phyloP scores from a whole-genome alignment of 768 basidiomycete species.

The Russula sp. region DNA sequence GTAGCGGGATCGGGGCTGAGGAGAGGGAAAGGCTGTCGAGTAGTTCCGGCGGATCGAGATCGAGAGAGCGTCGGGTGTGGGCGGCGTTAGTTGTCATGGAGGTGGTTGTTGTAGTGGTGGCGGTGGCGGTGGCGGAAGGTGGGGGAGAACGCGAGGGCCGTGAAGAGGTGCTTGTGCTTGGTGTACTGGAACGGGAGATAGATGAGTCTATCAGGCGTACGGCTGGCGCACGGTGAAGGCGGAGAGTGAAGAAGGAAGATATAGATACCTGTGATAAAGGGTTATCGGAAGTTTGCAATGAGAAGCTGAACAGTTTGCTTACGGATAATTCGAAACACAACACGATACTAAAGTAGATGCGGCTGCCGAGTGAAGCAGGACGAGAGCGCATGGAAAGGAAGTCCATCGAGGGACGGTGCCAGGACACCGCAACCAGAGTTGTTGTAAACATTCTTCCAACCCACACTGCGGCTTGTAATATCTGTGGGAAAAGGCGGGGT shows the following conservation, averaged over 20 bases:
- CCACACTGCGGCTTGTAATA: constrained; percentile 61
- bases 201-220: constrained; percentile 66
- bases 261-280: constrained; percentile 45
- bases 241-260: constrained; percentile 53
- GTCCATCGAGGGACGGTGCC: constrained; percentile 44
- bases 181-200: constrained; percentile 37
- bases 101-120: background rate
- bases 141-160: constrained; percentile 44
- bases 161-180: constrained; percentile 34
- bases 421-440: constrained; percentile 43
- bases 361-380: constrained; percentile 39
- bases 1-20: constrained; percentile 52
- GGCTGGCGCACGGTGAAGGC: constrained; percentile 63
- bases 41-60: constrained; percentile 53
- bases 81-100: constrained; percentile 14
- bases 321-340: constrained; percentile 57
- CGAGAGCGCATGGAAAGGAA: constrained; percentile 39
- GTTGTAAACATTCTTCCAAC: constrained; percentile 52
- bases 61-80: constrained; percentile 34
- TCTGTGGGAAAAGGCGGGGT: constrained; percentile 39
- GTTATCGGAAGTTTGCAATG: background rate
- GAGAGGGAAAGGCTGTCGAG: constrained; percentile 59
- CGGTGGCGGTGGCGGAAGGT: constrained; percentile 11
- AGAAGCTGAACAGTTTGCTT: constrained; percentile 33
- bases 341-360: constrained; percentile 48